These are phyloP conservation scores for Camellia sinensis DNA, from an alignment of 148 eudicot genomes.

Conservation along the genomic window DNA sequence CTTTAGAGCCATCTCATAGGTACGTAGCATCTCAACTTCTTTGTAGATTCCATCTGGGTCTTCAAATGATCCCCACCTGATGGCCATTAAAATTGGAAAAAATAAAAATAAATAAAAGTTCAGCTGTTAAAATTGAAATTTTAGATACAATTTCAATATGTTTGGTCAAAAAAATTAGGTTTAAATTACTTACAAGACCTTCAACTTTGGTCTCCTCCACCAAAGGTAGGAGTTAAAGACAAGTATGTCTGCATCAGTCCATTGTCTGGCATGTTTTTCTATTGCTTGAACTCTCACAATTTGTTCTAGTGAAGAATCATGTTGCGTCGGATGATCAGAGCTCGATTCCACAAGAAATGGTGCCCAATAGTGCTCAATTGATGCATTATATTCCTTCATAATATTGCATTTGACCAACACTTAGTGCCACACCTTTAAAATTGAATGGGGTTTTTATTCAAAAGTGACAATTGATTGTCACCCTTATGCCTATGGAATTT, in stretches of 20 bases:
- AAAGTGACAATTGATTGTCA: background rate
- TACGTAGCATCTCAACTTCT: constrained; percentile 11
- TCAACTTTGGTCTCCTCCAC: background rate
- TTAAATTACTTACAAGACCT: background rate
- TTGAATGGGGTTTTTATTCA: no score
- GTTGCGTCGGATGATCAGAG: constrained; percentile 63
- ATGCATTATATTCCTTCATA: constrained; percentile 57
- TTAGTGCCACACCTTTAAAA: no score
- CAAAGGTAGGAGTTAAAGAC: constrained; percentile 52
- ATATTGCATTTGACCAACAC: background rate
- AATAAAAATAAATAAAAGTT: no score
- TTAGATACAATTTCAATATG: no score
- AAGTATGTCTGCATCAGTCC: constrained; percentile 68
- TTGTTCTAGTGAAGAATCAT: constrained; percentile 25
- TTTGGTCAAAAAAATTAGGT: no score
- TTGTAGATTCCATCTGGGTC: constrained; percentile 15
- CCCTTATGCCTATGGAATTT: no score
- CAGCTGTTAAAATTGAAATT: background rate
- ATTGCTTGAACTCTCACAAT: constrained; percentile 47
- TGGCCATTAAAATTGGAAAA: no score
- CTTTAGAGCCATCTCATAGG: constrained; percentile 18
- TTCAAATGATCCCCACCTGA: constrained; percentile 24
- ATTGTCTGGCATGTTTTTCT: constrained; percentile 63
- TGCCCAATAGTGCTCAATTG: constrained; percentile 78
- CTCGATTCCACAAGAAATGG: constrained; percentile 80